These are phyloP conservation scores for Trypanosoma brucei DNA, from an alignment of 208 protist genomes.

Conservation along the genomic window DNA sequence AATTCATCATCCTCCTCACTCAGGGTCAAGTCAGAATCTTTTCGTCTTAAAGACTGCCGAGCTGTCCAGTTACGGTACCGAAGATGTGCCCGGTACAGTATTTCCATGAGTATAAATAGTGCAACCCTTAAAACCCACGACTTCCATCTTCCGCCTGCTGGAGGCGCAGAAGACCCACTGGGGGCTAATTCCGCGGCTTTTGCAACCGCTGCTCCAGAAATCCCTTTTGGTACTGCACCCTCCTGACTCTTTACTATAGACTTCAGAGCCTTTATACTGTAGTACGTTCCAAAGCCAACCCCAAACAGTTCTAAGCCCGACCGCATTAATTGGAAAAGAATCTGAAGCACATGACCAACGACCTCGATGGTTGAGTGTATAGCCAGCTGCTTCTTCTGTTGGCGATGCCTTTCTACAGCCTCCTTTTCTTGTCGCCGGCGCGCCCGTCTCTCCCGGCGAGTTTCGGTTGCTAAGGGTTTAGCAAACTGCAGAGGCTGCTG, in stretches of 20 bases:
- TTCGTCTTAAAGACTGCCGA: constrained; percentile 6
- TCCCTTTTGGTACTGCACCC: constrained; percentile 1
- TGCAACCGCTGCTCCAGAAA: constrained; percentile 5
- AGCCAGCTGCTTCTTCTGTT: constrained; percentile 60
- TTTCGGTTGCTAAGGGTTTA: constrained; percentile 35
- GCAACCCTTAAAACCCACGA: constrained; percentile 46
- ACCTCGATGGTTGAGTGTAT: constrained; percentile 78
- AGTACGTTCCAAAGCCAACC: constrained; percentile 84
- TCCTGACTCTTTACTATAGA: constrained; percentile 51
- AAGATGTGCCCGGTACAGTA: constrained; percentile 40
- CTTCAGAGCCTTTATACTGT: constrained; percentile 78
- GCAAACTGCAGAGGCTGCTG: background rate
- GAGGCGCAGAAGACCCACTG: background rate
- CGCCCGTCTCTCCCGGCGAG: constrained; percentile 45
- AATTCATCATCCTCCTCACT: constrained; percentile 21
- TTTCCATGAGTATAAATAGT: constrained; percentile 59
- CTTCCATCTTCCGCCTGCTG: constrained; percentile 32
- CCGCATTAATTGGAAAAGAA: constrained; percentile 71
- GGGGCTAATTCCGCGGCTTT: constrained; percentile 11
- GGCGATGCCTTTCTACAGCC: constrained; percentile 53
- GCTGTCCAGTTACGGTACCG: constrained; percentile 14
- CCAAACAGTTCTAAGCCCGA: constrained; percentile 76
- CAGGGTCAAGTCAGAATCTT: background rate
- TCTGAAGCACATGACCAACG: constrained; percentile 65
- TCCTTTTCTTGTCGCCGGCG: constrained; percentile 59